phyloP scores from a whole-genome alignment of 2,329 filamentous ascomycete species.

The Ophiostoma ulmi region DNA sequence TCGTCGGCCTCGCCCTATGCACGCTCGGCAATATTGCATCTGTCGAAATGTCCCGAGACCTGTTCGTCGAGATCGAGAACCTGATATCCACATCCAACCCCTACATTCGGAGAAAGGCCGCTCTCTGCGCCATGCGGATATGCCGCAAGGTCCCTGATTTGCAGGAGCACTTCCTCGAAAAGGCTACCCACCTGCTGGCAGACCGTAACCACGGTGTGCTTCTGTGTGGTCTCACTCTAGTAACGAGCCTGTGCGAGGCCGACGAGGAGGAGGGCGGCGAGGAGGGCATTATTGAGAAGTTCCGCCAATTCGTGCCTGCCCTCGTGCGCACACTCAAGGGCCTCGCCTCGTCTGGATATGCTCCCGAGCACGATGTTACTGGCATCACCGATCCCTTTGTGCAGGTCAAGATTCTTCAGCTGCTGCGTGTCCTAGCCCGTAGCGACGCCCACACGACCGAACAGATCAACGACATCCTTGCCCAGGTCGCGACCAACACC shows the following conservation, averaged over 20 bases:
- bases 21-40: conserved; percentile 97
- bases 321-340: conserved; percentile 89
- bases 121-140: conserved; percentile 98
- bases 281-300: conserved; percentile 83
- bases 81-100: conserved; percentile 90
- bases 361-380: conserved; percentile 95
- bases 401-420: conserved; percentile 88
- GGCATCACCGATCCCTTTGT: conserved; percentile 97
- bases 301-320: conserved; percentile 76
- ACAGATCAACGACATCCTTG: conserved; percentile 96
- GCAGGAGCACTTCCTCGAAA: conserved; percentile 95
- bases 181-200: conserved; percentile 78
- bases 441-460: conserved; percentile 86
- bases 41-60: conserved; percentile 94
- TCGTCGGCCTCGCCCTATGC: conserved; percentile 91
- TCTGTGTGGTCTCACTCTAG: conserved; percentile 84
- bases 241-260: conserved; percentile 87
- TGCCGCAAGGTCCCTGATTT: conserved; percentile 96
- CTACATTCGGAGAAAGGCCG: conserved; percentile 96
- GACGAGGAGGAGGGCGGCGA: conserved; percentile 94
- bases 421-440: conserved; percentile 79
- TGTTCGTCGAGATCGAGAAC: conserved; percentile 92
- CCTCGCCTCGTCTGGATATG: conserved; percentile 90
- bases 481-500: conserved; percentile 95
- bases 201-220: conserved; percentile 96